Evolutionary conservation across 2,329 filamentous ascomycete species (phyloP).

Genomic region (Fusarium nodosum): DNA sequence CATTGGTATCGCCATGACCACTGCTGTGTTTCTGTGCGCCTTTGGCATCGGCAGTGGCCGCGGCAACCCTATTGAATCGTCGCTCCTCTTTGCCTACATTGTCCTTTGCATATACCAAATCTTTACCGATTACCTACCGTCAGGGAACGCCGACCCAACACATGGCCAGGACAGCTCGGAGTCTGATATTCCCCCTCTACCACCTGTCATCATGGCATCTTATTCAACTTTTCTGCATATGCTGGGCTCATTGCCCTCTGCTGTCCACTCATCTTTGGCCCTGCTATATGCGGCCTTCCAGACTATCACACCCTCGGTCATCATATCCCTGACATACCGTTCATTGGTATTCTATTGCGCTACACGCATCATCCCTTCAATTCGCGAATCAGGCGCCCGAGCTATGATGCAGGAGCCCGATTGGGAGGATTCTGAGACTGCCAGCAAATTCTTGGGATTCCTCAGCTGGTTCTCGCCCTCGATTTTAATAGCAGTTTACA

Average conservation of each 20-base stretch:
- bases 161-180: conserved; percentile 68
- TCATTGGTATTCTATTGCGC: conserved; percentile 96
- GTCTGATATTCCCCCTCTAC: conserved; percentile 94
- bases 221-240: conserved; percentile 92
- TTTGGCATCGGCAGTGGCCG: conserved; percentile 95
- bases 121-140: conserved; percentile 96
- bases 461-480: conserved; percentile 95
- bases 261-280: conserved; percentile 84
- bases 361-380: conserved; percentile 93
- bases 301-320: conserved; percentile 94
- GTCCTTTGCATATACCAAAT: conserved; percentile 99
- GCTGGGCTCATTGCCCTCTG: conserved; percentile 84
- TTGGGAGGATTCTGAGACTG: conserved; percentile 86
- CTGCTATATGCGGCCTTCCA: conserved; percentile 93
- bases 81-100: conserved; percentile 94
- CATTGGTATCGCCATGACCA: conserved; percentile 93
- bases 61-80: conserved; percentile 95
- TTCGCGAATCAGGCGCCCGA: conserved; percentile 86
- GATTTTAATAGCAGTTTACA: conserved; percentile 96
- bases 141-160: conserved; percentile 70
- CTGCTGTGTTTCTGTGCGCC: conserved; percentile 89
- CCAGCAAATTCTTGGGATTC: conserved; percentile 83
- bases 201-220: conserved; percentile 97
- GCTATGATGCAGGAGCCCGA: conserved; percentile 87
- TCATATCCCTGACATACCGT: conserved; percentile 94